Evolutionary conservation across 345 rosid genomes (phyloP).

Genomic region (Brassica rapa): DNA sequence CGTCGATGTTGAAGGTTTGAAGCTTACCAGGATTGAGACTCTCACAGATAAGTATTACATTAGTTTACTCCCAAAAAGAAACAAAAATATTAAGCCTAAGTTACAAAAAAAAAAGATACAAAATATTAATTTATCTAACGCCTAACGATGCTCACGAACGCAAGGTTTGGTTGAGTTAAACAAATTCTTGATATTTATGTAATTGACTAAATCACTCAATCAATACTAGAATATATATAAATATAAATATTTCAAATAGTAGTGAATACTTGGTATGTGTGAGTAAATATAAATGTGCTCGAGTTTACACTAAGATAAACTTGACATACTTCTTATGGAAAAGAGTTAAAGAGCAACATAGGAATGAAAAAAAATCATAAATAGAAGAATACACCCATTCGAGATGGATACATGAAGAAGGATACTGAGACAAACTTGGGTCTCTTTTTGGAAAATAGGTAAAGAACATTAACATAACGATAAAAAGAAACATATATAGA

Average conservation of each 20-base stretch:
- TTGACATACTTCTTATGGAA: neutral
- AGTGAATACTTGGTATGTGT: neutral
- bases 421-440: neutral
- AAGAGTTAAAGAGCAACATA: neutral
- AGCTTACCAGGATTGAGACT: neutral
- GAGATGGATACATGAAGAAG: neutral
- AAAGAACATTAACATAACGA: neutral
- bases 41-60: too few relatives aligned
- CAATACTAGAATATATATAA: neutral
- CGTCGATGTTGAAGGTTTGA: conserved; percentile 31
- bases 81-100: too few relatives aligned
- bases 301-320: neutral
- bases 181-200: neutral
- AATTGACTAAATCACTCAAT: neutral
- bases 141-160: neutral
- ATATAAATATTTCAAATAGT: neutral
- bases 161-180: neutral
- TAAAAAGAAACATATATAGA: neutral
- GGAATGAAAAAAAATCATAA: neutral
- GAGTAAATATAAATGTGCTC: neutral
- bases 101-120: neutral
- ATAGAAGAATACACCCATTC: neutral
- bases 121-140: neutral
- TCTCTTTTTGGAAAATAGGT: neutral
- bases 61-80: neutral